Evolutionary conservation across 768 basidiomycete species (phyloP).

Genomic region (Trametes elegans): DNA sequence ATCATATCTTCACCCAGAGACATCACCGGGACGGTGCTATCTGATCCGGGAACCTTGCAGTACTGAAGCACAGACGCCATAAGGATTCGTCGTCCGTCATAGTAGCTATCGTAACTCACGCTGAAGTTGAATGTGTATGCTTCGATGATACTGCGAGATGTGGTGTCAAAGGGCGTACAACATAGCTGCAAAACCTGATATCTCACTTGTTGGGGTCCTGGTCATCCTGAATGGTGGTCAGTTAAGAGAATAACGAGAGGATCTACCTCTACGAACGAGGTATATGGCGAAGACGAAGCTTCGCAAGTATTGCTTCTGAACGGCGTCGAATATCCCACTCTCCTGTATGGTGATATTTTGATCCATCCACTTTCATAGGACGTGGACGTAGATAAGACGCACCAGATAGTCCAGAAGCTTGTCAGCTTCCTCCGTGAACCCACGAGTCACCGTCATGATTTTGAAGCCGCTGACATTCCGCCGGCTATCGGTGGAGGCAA

Average conservation of each 20-base stretch:
- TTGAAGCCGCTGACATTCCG: conserved; percentile 62
- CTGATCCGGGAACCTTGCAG: conserved; percentile 59
- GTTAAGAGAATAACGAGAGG: neutral
- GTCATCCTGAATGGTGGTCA: conserved; percentile 54
- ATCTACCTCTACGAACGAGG: conserved; percentile 54
- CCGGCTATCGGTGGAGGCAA: conserved; percentile 34
- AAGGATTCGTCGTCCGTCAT: too few relatives aligned
- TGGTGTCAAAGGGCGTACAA: neutral
- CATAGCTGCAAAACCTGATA: conserved; percentile 30
- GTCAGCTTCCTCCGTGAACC: conserved; percentile 82
- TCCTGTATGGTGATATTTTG: conserved; percentile 65
- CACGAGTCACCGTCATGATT: conserved; percentile 71
- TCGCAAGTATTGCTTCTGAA: conserved; percentile 80
- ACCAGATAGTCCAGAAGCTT: conserved; percentile 80
- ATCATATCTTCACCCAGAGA: conserved; percentile 60
- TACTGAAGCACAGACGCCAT: too few relatives aligned
- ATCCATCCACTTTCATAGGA: neutral
- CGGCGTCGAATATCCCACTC: conserved; percentile 81
- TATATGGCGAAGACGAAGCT: conserved; percentile 87
- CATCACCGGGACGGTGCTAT: conserved; percentile 66
- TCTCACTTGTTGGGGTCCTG: conserved; percentile 83
- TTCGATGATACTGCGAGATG: conserved; percentile 64
- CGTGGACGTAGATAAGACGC: conserved; percentile 26
- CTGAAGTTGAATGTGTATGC: conserved; percentile 88
- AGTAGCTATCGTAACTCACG: conserved; percentile 46